Evolutionary conservation across 768 basidiomycete genomes (phyloP), one percentile per base, ranked within the genome.

Genomic region (Podaxis mareebaensis): DNA sequence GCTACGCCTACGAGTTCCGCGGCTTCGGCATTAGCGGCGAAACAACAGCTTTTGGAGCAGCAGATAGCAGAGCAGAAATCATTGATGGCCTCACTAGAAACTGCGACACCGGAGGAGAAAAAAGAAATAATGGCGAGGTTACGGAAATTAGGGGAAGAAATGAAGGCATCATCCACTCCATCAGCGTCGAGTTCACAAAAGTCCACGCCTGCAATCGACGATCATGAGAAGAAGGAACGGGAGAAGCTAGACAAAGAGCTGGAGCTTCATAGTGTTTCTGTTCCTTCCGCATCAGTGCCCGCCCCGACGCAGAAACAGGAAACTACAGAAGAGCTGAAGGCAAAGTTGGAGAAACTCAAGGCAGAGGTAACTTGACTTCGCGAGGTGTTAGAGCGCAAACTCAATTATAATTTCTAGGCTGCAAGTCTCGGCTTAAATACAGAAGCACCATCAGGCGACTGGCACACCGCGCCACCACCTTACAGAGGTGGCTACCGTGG

Each of bases 41-140:
- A 91, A 72, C 90, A 92, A 69, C 85, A 89, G 64, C 78, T 89
- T 42, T 75, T 93, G 22, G 91, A 94, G 67, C 84, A 90, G 71
- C 90, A 91, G 69, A 94, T 97, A 63, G 82, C 87, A 0, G 93
- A 96, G 75, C 96, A 96, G 76, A 96, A 95, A 74, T 79, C 85
- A 1, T 78, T 98, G 61, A 90, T 97, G 87, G 82, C 81, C 6
- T 84, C 85, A 38, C 75, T 96, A 13, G 75, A 79, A 26, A 83
- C 84, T 4, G 87, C 89, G 7, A 81, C 86, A 10, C 70, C 81
- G 0, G 85, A 89, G 60, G 90, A 91, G 76, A 96, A 92, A 78
- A 89, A 92, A 75, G 79, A 79, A 44, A 88, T 96, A 55, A 88
- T 95, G 85, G 80, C 81, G 1, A 83, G 87, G 61, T 72, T 96